Evolutionary conservation across 2,329 filamentous ascomycete genomes (phyloP), one percentile per base, ranked within the genome.

Genomic region (Pseudocercospora vitis): DNA sequence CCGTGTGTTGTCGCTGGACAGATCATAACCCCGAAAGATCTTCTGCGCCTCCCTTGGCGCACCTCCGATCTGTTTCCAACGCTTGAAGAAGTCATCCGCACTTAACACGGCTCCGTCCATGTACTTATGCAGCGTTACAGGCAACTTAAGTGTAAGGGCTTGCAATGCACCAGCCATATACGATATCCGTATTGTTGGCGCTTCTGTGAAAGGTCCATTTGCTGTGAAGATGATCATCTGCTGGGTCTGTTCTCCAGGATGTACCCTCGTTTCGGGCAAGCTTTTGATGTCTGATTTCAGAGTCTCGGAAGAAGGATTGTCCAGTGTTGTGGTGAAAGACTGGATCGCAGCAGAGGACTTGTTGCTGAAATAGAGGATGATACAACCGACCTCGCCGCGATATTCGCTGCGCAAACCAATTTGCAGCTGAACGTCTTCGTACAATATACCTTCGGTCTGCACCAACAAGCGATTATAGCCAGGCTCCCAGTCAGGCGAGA

Each of bases 31-130:
- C 51, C 81, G 79, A 71, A 99, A 95, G 26, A 97, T 90, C 44
- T 82, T 82, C 70, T 99, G 94, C 0, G 89, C 86, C 72, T 99
- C 95, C 24, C 95, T 83, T 1, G 91, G 86, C 1, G 84, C 83
- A 4, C 88, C 90, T 9, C 94, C 94, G 64, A 99, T 97, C 74
- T 99, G 94, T 78, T 96, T 95, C 94, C 94, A 99, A 48, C 95
- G 81, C 78, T 95, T 96, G 82, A 99, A 99, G 74, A 97, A 99
- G 69, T 99, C 94, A 48, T 99, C 94, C 0, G 87, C 84, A 5
- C 83, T 83, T 32, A 99, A 78, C 52, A 94, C 87, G 0, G 94
- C 91, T 0, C 89, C 84, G 59, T 96, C 91, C 91, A 97, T 96
- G 68, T 96, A 99, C 70, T 96, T 96, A 73, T 97, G 92, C 50